phyloP scores from a whole-genome alignment of 495 filamentous ascomycete genomes.

The Clavariopsis aquatica region DNA sequence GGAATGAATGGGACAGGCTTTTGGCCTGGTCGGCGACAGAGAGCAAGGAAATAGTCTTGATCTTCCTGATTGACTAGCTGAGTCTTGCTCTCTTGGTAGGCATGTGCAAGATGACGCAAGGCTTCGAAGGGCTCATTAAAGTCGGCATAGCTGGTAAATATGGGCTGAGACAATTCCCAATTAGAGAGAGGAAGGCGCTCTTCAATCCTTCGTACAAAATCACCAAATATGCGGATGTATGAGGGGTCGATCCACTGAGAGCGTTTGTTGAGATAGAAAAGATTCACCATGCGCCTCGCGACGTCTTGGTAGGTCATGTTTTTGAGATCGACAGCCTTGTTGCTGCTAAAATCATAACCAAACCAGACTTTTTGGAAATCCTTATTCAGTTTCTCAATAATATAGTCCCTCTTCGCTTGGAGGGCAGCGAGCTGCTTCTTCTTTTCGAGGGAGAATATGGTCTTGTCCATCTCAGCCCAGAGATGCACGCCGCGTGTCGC shows the following conservation, averaged over 20 bases:
- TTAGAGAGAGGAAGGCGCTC: slow-evolving; percentile 35
- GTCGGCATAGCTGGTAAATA: slow-evolving; percentile 19
- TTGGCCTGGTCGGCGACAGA: slow-evolving; percentile 39
- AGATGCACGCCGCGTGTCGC: slow-evolving; percentile 47
- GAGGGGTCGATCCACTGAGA: slow-evolving; percentile 48
- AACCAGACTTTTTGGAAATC: slow-evolving; percentile 51
- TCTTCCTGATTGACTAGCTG: slow-evolving; percentile 45
- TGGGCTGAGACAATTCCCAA: slow-evolving; percentile 16
- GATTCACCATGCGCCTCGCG: slow-evolving; percentile 40
- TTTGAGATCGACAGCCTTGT: slow-evolving; percentile 41
- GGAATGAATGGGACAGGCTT: slow-evolving; percentile 50
- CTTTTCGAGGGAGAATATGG: slow-evolving; percentile 43
- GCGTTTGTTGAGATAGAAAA: slow-evolving; percentile 47
- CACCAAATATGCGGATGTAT: slow-evolving; percentile 39
- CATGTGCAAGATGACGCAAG: slow-evolving; percentile 8
- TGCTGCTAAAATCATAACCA: slow-evolving; percentile 35
- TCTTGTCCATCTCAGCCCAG: slow-evolving; percentile 48
- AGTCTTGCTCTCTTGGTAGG: slow-evolving; percentile 35
- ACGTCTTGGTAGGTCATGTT: slow-evolving; percentile 50
- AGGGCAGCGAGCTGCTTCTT: slow-evolving; percentile 41
- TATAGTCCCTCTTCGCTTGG: slow-evolving; percentile 34
- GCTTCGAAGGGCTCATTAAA: slow-evolving; percentile 18
- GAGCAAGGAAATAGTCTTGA: slow-evolving; percentile 41
- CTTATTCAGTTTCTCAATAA: slow-evolving; percentile 44
- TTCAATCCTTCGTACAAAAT: slow-evolving; percentile 41